A percentile compares a stretch with the other conserved stretches of the same genome.
Conservation (phyloP, 805 yeast species). For the Yarrowia yakushimensis region DNA sequence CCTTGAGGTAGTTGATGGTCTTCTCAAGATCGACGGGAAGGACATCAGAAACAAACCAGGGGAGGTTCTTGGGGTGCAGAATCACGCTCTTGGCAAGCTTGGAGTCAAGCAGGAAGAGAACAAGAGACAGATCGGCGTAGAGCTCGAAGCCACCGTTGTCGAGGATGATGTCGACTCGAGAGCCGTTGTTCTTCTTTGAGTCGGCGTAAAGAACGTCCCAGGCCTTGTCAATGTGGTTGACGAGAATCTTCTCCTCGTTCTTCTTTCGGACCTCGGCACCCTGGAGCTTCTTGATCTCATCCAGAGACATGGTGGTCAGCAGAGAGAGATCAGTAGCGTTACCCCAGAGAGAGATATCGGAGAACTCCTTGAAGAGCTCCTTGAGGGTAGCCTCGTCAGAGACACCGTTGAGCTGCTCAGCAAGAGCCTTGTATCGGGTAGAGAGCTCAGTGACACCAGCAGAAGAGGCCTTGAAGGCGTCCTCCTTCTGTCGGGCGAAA, state of each 20-base stretch:
- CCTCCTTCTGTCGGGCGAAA: conserved; percentile 64
- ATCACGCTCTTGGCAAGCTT: conserved; percentile 61
- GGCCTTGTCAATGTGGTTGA: conserved; percentile 67
- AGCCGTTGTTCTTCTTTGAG: conserved; percentile 31
- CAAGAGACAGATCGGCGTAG: conserved; percentile 72
- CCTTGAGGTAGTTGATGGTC: conserved; percentile 54
- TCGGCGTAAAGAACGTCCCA: conserved; percentile 46
- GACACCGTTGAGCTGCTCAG: conserved; percentile 34
- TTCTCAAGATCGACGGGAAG: conserved; percentile 72
- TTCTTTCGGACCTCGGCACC: conserved; percentile 82
- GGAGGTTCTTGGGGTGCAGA: conserved; percentile 83
- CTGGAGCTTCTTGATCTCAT: conserved; percentile 86
- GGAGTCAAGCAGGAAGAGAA: conserved; percentile 66
- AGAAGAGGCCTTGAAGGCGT: conserved; percentile 70
- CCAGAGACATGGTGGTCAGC: conserved; percentile 65
- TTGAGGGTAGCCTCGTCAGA: conserved; percentile 45
- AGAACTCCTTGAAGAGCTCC: conserved; percentile 71
- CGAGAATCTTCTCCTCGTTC: conserved; percentile 72
- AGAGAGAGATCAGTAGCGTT: conserved; percentile 94
- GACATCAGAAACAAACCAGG: conserved; percentile 98
- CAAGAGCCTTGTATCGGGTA: conserved; percentile 50
- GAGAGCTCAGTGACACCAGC: conserved; percentile 81
- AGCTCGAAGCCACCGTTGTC: conserved; percentile 96
- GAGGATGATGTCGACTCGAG: conserved; percentile 74
- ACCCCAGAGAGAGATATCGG: conserved; percentile 94